These are phyloP conservation scores for Calonectria henricotiae DNA, from an alignment of 2,329 filamentous ascomycete species.

Conservation along the genomic window DNA sequence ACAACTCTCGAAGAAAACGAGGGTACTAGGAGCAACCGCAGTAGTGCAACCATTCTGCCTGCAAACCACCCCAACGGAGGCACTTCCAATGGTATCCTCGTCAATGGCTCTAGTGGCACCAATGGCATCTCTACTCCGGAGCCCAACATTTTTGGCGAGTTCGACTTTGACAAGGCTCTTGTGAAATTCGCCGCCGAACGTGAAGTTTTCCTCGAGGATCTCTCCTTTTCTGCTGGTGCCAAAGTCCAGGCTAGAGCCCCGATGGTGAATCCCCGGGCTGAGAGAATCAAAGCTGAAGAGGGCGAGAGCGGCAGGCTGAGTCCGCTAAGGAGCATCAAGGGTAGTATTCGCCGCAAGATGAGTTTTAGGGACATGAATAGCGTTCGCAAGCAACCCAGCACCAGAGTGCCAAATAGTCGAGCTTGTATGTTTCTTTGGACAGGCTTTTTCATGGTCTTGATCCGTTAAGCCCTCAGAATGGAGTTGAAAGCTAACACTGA, in stretches of 20 bases:
- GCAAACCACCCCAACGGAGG: constrained; percentile 54
- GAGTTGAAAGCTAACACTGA: constrained; percentile 51
- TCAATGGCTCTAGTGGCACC: constrained; percentile 48
- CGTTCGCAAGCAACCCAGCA: constrained; percentile 86
- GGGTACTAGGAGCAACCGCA: constrained; percentile 75
- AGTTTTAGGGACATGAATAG: constrained; percentile 97
- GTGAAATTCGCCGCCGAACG: constrained; percentile 96
- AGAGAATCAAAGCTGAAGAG: constrained; percentile 87
- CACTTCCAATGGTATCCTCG: constrained; percentile 44
- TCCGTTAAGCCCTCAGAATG: background rate
- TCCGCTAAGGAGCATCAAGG: constrained; percentile 76
- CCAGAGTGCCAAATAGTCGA: constrained; percentile 72
- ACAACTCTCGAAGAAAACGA: constrained; percentile 73
- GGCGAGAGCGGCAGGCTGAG: constrained; percentile 69
- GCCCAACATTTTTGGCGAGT: constrained; percentile 72
- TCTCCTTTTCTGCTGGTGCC: constrained; percentile 89
- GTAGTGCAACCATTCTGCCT: constrained; percentile 76
- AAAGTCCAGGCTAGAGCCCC: constrained; percentile 79
- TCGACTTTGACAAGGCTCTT: constrained; percentile 94
- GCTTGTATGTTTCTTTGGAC: constrained; percentile 60
- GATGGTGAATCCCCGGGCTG: constrained; percentile 84
- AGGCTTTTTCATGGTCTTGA: constrained; percentile 9
- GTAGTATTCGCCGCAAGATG: constrained; percentile 92
- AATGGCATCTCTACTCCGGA: constrained; percentile 55
- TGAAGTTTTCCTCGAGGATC: constrained; percentile 92